Conservation (phyloP, 768 basidiomycete species). For the Tylopilus sp. region DNA sequence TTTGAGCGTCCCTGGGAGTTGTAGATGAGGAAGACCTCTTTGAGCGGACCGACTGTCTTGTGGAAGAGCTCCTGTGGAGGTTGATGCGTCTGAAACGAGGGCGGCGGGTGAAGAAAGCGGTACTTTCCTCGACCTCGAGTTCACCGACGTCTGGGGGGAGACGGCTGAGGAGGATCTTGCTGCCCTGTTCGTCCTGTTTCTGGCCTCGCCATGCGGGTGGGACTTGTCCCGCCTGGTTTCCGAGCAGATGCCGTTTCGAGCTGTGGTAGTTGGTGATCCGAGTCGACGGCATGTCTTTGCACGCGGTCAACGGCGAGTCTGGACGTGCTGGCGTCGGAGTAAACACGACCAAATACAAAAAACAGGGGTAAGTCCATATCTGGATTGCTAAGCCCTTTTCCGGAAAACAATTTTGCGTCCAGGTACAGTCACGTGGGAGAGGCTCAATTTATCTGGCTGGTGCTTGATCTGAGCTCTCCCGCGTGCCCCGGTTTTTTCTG, state of each 20-base stretch:
- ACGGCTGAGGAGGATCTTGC: constrained; percentile 64
- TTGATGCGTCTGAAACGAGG: constrained; percentile 7
- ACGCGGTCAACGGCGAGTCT: too few relatives aligned
- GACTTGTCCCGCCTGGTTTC: constrained; percentile 51
- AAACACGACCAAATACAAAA: constrained; percentile 8
- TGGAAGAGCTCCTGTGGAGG: constrained; percentile 62
- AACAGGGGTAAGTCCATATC: neutral
- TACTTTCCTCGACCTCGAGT: constrained; percentile 61
- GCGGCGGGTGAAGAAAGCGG: neutral
- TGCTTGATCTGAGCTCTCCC: neutral
- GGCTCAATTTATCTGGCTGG: neutral
- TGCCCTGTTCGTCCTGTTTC: constrained; percentile 43
- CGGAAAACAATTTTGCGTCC: neutral
- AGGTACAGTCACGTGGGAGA: neutral
- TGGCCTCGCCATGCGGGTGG: constrained; percentile 59
- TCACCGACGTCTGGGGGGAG: constrained; percentile 69
- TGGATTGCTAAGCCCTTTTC: neutral
- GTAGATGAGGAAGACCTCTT: constrained; percentile 67
- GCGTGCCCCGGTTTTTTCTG: constrained; percentile 1
- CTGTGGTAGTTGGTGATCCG: constrained; percentile 47
- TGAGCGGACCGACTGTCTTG: constrained; percentile 73
- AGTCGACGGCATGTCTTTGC: neutral
- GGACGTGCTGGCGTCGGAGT: too few relatives aligned
- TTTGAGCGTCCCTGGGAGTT: constrained; percentile 74
- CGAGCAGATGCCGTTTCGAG: constrained; percentile 54